Evolutionary conservation across 495 filamentous ascomycete species (phyloP), one percentile per base, ranked within the genome.

Genomic region (Aspergillus asperescens): DNA sequence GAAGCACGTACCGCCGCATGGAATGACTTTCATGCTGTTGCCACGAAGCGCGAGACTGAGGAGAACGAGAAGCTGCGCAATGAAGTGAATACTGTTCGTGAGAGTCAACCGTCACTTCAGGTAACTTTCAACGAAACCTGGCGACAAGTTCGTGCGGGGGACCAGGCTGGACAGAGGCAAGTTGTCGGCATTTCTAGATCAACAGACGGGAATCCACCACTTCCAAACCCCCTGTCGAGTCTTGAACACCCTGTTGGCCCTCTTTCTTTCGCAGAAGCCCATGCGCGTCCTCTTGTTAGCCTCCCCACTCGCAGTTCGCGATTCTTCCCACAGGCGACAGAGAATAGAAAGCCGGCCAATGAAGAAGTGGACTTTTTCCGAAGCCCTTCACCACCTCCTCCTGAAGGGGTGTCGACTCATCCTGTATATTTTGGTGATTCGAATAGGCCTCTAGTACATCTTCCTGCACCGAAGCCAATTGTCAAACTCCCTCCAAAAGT

Each of bases 361-460:
- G 69, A 68, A 29, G 70, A 69, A 37, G 48, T 51, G 3, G 63
- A 63, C 34, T 56, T 57, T 45, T 49, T 66, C 41, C 67, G 67
- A 45, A 74, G 71, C 39, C 69, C 75, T 31, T 88, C 86, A 1
- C 86, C 87, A 2, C 87, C 88, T 28, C 87, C 88, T 5, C 86
- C 87, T 0, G 87, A 88, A 59, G 74, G 75, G 45, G 41, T 68
- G 45, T 83, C 81, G 52, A 77, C 69, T 32, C 87, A 91, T 59
- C 87, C 87, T 0, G 88, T 81, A 5, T 89, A 83, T 52, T 80
- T 81, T 54, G 82, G 84, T 42, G 80, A 84, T 60, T 74, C 71
- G 3, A 73, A 70, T 25, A 81, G 78, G 22, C 87, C 87, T 1
- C 72, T 83, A 49, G 86, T 92, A 15, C 78, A 83, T 25, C 68